These are phyloP conservation scores for Amniculicola lignicola DNA, from an alignment of 495 filamentous ascomycete genomes.

Conservation along the genomic window DNA sequence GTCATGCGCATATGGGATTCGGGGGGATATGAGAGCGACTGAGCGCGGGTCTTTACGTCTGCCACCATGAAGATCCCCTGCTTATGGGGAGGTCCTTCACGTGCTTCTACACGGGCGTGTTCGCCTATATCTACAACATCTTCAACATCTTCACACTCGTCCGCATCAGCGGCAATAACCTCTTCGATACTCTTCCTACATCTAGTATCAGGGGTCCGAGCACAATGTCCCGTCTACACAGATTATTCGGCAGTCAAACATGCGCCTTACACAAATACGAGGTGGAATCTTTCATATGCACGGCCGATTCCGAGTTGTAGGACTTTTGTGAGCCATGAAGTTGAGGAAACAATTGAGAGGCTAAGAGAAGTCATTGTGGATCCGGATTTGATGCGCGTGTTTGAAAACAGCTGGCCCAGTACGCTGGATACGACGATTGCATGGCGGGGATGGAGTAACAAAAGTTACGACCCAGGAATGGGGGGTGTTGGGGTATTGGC, in stretches of 20 bases:
- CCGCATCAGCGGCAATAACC: no score
- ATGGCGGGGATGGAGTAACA: conserved; percentile 55
- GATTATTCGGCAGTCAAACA: conserved; percentile 39
- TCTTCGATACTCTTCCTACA: no score
- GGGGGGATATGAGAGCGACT: no score
- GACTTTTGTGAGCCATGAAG: conserved; percentile 53
- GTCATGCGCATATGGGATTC: no score
- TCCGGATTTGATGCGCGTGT: conserved; percentile 63
- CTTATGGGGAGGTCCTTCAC: no score
- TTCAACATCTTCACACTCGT: neutral
- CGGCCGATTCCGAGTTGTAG: conserved; percentile 56
- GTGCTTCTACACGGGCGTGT: no score
- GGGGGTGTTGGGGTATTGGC: neutral
- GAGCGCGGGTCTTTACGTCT: no score
- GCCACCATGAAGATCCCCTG: no score
- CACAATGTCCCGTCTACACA: conserved; percentile 42
- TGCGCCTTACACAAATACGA: conserved; percentile 39
- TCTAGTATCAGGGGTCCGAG: conserved; percentile 2
- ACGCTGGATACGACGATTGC: conserved; percentile 66
- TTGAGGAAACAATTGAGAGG: conserved; percentile 53
- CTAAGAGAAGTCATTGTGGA: conserved; percentile 53
- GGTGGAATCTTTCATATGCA: conserved; percentile 53
- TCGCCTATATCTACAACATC: no score
- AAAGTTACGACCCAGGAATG: neutral
- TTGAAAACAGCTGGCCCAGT: conserved; percentile 64